Evolutionary conservation across 306 rosid genomes (phyloP).

Genomic region (Dryas alaskensis): DNA sequence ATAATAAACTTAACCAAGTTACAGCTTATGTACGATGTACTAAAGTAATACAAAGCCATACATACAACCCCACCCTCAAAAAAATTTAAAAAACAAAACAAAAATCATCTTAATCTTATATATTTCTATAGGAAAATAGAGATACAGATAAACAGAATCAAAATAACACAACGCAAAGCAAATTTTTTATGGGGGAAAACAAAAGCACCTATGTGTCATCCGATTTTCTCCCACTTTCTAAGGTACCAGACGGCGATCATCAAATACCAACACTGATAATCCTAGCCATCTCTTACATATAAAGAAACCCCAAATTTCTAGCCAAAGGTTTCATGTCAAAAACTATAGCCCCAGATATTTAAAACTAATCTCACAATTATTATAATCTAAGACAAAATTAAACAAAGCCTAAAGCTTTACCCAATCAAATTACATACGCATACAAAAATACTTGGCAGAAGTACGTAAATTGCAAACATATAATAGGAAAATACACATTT

Average conservation of each 20-base stretch:
- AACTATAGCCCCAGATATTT: background rate
- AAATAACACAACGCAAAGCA: background rate
- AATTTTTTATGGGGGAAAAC: background rate
- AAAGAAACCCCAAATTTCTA: constrained; percentile 3
- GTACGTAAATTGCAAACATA: background rate
- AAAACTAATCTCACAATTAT: background rate
- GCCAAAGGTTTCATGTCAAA: background rate
- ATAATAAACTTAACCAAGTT: background rate
- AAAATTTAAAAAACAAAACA: background rate
- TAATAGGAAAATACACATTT: background rate
- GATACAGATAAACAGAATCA: background rate
- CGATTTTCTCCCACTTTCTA: background rate
- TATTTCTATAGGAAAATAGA: background rate
- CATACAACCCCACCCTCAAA: background rate
- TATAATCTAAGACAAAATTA: background rate
- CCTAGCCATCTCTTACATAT: background rate
- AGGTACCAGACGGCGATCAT: background rate
- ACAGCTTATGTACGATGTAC: background rate
- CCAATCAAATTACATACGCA: background rate
- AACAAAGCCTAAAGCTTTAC: background rate
- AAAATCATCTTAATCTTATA: background rate
- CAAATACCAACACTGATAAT: background rate
- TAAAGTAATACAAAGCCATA: background rate
- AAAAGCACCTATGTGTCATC: background rate
- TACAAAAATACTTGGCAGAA: background rate